phyloP scores from a whole-genome alignment of 768 basidiomycete species.

The Termitomyces titanicus region DNA sequence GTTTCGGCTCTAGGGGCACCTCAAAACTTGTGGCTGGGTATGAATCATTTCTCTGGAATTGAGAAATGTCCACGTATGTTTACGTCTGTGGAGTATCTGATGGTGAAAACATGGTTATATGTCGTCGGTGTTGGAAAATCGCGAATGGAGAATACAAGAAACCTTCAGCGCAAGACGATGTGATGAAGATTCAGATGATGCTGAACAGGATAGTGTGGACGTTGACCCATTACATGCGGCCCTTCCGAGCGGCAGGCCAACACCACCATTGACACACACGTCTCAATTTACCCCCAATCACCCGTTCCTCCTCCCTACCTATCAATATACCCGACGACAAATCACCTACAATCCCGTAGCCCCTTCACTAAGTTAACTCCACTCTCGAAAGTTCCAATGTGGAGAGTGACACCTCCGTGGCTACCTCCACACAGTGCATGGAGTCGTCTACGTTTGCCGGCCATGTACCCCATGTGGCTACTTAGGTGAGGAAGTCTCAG shows the following conservation, averaged over 20 bases:
- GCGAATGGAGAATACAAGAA: conserved; percentile 58
- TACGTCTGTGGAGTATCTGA: conserved; percentile 91
- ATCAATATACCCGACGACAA: background rate
- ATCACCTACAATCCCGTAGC: conserved; percentile 7
- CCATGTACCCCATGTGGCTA: background rate
- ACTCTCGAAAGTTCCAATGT: conserved; percentile 41
- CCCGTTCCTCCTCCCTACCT: conserved; percentile 5
- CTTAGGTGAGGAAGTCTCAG: conserved; percentile 11
- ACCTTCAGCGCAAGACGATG: conserved; percentile 25
- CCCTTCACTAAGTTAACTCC: no score
- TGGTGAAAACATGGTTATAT: conserved; percentile 93
- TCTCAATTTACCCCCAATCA: conserved; percentile 5
- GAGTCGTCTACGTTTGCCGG: conserved; percentile 12
- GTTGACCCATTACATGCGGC: background rate
- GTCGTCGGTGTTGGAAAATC: conserved; percentile 92
- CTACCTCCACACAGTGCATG: conserved; percentile 18
- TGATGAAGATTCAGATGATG: conserved; percentile 20
- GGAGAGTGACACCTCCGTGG: conserved; percentile 39
- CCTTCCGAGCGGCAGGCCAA: background rate
- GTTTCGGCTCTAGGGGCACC: conserved; percentile 8
- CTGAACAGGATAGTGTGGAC: conserved; percentile 4
- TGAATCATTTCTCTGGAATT: conserved; percentile 50
- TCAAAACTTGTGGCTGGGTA: conserved; percentile 42
- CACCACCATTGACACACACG: conserved; percentile 12
- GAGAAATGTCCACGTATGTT: conserved; percentile 86